Conservation (phyloP, 179 eudicot species). For the Spinacia oleracea region DNA sequence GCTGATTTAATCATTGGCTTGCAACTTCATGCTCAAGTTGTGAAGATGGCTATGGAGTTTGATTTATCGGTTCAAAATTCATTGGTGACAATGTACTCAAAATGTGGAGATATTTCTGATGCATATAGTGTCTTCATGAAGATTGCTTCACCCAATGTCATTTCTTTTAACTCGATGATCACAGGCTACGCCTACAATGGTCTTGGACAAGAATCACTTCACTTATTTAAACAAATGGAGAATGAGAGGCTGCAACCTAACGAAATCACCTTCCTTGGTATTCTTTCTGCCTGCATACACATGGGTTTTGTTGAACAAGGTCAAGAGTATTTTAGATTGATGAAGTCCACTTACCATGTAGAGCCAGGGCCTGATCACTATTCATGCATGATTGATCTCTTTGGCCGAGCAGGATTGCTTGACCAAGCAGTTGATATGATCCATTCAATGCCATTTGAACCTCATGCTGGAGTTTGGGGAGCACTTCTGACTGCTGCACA, state of each 20-base stretch:
- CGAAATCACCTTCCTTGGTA: constrained; percentile 58
- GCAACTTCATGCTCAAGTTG: constrained; percentile 57
- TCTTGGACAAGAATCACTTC: constrained; percentile 49
- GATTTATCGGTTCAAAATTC: constrained; percentile 62
- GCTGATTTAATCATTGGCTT: constrained; percentile 53
- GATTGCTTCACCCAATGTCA: constrained; percentile 47
- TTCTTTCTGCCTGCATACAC: constrained; percentile 65
- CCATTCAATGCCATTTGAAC: constrained; percentile 52
- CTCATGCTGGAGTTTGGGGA: constrained; percentile 70
- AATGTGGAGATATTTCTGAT: constrained; percentile 59
- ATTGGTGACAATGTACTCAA: constrained; percentile 66
- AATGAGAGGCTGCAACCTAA: constrained; percentile 39
- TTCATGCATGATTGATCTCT: constrained; percentile 73
- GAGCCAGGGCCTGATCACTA: constrained; percentile 68
- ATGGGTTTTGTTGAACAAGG: constrained; percentile 63
- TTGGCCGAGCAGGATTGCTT: constrained; percentile 61
- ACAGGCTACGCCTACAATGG: constrained; percentile 65
- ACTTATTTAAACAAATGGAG: constrained; percentile 39
- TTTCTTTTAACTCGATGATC: constrained; percentile 67
- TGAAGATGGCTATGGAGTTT: constrained; percentile 46
- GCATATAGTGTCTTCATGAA: constrained; percentile 45
- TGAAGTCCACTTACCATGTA: constrained; percentile 42
- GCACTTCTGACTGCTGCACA: constrained; percentile 67
- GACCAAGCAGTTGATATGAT: constrained; percentile 56
- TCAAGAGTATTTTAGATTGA: constrained; percentile 42